Evolutionary conservation across 257 asterid species (phyloP).

Genomic region (Orobanche coerulescens): DNA sequence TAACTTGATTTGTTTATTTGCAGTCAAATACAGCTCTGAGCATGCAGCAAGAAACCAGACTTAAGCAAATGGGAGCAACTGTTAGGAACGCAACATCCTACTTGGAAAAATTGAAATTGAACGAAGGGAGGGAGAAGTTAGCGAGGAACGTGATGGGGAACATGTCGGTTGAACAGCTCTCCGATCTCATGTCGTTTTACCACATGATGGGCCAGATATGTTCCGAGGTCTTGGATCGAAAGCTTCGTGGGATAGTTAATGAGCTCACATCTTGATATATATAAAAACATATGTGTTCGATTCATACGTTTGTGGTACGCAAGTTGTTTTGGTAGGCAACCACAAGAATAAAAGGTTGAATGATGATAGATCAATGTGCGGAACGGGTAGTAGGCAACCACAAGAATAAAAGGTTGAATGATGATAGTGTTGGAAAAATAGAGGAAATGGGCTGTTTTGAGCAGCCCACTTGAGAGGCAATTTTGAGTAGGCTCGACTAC

Average conservation of each 20-base stretch:
- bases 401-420: too few relatives aligned
- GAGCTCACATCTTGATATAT: neutral
- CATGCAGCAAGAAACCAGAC: slow-evolving; percentile 51
- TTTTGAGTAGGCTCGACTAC: too few relatives aligned
- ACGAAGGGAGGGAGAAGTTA: slow-evolving; percentile 44
- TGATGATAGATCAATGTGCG: too few relatives aligned
- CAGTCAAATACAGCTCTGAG: slow-evolving; percentile 64
- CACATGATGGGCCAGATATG: slow-evolving; percentile 66
- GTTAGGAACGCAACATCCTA: slow-evolving; percentile 52
- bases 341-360: too few relatives aligned
- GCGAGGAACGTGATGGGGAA: slow-evolving; percentile 44
- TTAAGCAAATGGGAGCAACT: slow-evolving; percentile 83
- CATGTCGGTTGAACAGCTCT: slow-evolving; percentile 62
- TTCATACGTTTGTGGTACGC: too few relatives aligned
- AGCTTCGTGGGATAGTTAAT: slow-evolving; percentile 29
- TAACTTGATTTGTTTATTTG: neutral
- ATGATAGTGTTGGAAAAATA: too few relatives aligned
- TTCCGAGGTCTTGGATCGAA: slow-evolving; percentile 56
- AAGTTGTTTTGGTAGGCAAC: too few relatives aligned
- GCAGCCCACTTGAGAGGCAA: too few relatives aligned
- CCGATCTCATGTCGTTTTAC: slow-evolving; percentile 50
- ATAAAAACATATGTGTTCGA: too few relatives aligned
- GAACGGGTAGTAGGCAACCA: too few relatives aligned
- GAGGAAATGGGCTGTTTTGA: too few relatives aligned
- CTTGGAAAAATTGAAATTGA: slow-evolving; percentile 39